These are phyloP conservation scores for Fusarium hostae DNA, from an alignment of 2,329 filamentous ascomycete genomes.

Conservation along the genomic window DNA sequence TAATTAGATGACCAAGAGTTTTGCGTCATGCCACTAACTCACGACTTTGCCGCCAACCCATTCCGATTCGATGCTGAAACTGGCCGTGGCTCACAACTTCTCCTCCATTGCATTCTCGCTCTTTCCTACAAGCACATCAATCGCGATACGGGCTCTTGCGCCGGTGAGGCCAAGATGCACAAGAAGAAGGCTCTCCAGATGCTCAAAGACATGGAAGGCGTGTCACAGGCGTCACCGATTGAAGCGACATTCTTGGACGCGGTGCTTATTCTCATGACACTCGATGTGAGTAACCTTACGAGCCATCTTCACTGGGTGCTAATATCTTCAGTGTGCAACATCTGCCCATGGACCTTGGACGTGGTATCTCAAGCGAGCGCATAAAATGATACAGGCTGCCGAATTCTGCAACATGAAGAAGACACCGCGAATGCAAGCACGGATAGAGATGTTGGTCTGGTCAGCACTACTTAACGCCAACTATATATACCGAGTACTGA, in stretches of 20 bases:
- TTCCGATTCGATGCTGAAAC: neutral
- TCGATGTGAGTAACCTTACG: neutral
- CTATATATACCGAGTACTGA: fast-evolving
- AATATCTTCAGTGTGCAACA: neutral
- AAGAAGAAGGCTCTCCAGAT: neutral
- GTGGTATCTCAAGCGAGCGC: neutral
- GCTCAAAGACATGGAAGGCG: neutral
- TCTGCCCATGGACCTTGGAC: neutral
- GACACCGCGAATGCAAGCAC: neutral
- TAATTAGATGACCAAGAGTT: neutral
- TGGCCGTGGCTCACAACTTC: neutral
- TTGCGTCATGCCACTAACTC: fast-evolving
- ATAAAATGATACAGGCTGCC: neutral
- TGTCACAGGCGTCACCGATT: neutral
- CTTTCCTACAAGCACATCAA: neutral
- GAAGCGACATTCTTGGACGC: neutral
- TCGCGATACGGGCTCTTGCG: neutral
- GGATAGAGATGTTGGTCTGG: neutral
- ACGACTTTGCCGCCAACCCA: neutral
- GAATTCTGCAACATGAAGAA: neutral
- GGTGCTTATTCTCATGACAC: neutral
- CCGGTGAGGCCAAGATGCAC: neutral
- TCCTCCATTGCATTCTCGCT: neutral
- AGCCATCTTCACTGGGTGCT: neutral
- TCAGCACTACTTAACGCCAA: fast-evolving